phyloP scores from a whole-genome alignment of 352 stramenopile species.

The Phytophthora cactorum region DNA sequence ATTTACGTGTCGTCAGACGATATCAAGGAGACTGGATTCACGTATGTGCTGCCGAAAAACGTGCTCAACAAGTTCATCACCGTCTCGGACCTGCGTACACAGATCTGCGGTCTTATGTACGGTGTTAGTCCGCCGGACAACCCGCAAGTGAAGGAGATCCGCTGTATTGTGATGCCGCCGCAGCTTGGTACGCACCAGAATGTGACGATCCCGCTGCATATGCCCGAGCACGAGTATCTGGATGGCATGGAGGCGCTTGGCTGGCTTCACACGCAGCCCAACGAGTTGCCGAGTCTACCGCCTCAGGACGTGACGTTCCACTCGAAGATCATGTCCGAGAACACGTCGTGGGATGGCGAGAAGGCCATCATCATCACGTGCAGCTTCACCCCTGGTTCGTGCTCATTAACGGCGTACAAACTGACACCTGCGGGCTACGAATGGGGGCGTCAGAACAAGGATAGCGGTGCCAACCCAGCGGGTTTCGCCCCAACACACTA shows the following conservation, averaged over 20 bases:
- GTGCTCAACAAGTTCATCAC: conserved; percentile 99
- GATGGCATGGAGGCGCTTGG: conserved; percentile 98
- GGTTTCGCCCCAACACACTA: conserved; percentile 98
- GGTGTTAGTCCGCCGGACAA: conserved; percentile 98
- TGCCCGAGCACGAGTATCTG: conserved; percentile 97
- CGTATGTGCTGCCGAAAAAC: conserved; percentile 99
- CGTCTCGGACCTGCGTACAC: conserved; percentile 97
- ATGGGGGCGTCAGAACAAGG: conserved; percentile 98
- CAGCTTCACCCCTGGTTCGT: conserved; percentile 99
- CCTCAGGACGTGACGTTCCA: conserved; percentile 97
- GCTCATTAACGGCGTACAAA: conserved; percentile 99
- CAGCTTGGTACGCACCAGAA: conserved; percentile 98
- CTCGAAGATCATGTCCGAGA: conserved; percentile 97
- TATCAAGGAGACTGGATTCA: conserved; percentile 97
- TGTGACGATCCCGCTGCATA: conserved; percentile 96
- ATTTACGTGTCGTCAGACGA: conserved; percentile 99
- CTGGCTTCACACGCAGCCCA: conserved; percentile 99
- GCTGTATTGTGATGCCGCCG: conserved; percentile 98
- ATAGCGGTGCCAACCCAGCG: conserved; percentile 93
- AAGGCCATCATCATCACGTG: conserved; percentile 98
- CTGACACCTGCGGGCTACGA: conserved; percentile 97
- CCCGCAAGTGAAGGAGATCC: conserved; percentile 99
- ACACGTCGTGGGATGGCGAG: conserved; percentile 96
- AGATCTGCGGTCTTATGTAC: conserved; percentile 99
- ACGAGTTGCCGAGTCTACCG: conserved; percentile 97